Conservation (phyloP, 225 moss, liverwort and hornwort genomes). For the Ulota crispa region DNA sequence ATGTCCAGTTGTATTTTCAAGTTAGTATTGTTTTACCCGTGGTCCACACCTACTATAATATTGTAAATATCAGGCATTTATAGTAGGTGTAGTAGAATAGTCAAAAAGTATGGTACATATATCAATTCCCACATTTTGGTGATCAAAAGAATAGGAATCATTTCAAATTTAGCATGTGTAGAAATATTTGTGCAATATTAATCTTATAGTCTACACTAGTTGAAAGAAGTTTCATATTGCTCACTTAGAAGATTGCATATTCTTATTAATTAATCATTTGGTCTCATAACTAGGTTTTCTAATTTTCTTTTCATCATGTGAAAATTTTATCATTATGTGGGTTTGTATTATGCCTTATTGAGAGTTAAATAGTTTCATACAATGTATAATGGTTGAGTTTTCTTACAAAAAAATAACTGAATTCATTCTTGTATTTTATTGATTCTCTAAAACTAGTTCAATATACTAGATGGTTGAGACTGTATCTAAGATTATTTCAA, state of each 20-base stretch:
- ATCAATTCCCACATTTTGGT: too few relatives aligned
- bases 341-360: neutral
- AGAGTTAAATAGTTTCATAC: neutral
- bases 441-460: neutral
- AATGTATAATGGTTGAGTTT: fast-evolving
- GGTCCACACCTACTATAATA: too few relatives aligned
- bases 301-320: neutral
- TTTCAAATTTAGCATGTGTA: too few relatives aligned
- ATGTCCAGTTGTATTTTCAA: too few relatives aligned
- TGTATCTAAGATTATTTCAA: too few relatives aligned
- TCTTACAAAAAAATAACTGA: neutral
- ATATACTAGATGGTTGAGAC: neutral
- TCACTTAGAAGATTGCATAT: neutral
- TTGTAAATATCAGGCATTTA: too few relatives aligned
- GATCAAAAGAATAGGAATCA: too few relatives aligned
- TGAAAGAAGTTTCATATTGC: neutral
- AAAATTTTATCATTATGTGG: neutral
- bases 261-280: neutral
- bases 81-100: too few relatives aligned
- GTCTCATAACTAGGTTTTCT: neutral
- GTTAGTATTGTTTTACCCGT: too few relatives aligned
- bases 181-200: too few relatives aligned
- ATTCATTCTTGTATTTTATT: neutral
- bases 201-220: too few relatives aligned
- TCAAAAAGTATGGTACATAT: too few relatives aligned